These are phyloP conservation scores for Dryas drummondii DNA, from an alignment of 306 rosid species.

Conservation along the genomic window DNA sequence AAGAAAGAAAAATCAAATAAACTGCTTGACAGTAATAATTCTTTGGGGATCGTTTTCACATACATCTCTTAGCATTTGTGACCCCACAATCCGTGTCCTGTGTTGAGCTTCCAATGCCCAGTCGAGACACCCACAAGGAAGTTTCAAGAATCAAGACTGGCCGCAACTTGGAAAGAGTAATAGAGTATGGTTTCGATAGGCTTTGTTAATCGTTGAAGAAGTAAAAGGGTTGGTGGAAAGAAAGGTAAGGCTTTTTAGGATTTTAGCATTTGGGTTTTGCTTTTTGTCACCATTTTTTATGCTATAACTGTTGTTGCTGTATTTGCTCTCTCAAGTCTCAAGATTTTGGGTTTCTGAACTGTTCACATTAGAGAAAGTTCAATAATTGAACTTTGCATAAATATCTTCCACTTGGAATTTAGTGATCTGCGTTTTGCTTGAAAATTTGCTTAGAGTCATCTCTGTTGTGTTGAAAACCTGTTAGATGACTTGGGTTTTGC, in stretches of 20 bases:
- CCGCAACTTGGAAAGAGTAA: constrained; percentile 16
- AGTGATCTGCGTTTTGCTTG: constrained; percentile 4
- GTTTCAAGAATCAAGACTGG: constrained; percentile 24
- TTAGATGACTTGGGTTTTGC: constrained; percentile 11
- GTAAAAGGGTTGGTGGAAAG: constrained; percentile 9
- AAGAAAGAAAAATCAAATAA: background rate
- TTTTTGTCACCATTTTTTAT: constrained; percentile 6
- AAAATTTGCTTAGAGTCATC: background rate
- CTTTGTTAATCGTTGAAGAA: constrained; percentile 12
- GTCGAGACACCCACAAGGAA: constrained; percentile 10
- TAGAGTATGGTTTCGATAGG: constrained; percentile 4
- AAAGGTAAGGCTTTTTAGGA: constrained; percentile 19
- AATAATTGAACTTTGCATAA: background rate
- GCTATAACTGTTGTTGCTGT: background rate
- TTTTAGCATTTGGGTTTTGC: constrained; percentile 6
- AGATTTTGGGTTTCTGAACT: constrained; percentile 11
- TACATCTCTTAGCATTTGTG: constrained; percentile 33
- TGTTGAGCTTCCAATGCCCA: constrained; percentile 22
- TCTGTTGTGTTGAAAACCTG: background rate
- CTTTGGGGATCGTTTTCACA: constrained; percentile 39
- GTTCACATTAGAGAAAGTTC: constrained; percentile 6
- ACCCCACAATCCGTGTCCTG: constrained; percentile 57
- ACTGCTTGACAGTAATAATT: constrained; percentile 1
- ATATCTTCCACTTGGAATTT: background rate
- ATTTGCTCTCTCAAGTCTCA: constrained; percentile 2